These are phyloP conservation scores for Viridothelium virens DNA, from an alignment of 495 filamentous ascomycete species.

Conservation along the genomic window DNA sequence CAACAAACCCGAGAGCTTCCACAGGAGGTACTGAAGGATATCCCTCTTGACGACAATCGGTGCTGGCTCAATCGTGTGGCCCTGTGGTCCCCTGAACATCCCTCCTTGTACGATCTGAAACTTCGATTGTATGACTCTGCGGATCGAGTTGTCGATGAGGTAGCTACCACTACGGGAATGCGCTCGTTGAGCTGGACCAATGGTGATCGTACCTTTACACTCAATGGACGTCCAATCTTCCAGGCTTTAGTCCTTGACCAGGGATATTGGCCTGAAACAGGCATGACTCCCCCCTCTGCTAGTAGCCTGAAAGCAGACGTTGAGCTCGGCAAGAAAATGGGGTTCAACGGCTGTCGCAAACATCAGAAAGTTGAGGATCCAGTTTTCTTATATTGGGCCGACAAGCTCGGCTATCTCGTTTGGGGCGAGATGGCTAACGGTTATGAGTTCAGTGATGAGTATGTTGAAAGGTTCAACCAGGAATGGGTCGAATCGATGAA, in stretches of 20 bases:
- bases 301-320: constrained; percentile 24
- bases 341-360: constrained; percentile 30
- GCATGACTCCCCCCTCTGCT: constrained; percentile 25
- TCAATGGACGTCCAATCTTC: constrained; percentile 26
- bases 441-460: constrained; percentile 45
- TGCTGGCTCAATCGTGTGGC: constrained; percentile 23
- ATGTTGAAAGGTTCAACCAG: constrained; percentile 44
- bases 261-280: constrained; percentile 28
- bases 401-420: constrained; percentile 31
- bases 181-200: constrained; percentile 24
- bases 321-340: constrained; percentile 23
- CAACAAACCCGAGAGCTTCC: constrained; percentile 16
- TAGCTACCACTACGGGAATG: constrained; percentile 27
- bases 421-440: constrained; percentile 33
- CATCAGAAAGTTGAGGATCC: constrained; percentile 36
- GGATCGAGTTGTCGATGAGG: constrained; percentile 22
- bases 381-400: constrained; percentile 32
- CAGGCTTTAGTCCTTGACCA: constrained; percentile 29
- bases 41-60: constrained; percentile 13
- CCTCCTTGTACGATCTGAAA: constrained; percentile 25
- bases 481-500: constrained; percentile 52
- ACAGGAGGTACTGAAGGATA: constrained; percentile 7
- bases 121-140: constrained; percentile 20
- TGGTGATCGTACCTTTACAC: constrained; percentile 22
- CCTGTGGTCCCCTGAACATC: constrained; percentile 28